Conservation (phyloP, 2,329 filamentous ascomycete genomes). For the Peltaster fructicola region DNA sequence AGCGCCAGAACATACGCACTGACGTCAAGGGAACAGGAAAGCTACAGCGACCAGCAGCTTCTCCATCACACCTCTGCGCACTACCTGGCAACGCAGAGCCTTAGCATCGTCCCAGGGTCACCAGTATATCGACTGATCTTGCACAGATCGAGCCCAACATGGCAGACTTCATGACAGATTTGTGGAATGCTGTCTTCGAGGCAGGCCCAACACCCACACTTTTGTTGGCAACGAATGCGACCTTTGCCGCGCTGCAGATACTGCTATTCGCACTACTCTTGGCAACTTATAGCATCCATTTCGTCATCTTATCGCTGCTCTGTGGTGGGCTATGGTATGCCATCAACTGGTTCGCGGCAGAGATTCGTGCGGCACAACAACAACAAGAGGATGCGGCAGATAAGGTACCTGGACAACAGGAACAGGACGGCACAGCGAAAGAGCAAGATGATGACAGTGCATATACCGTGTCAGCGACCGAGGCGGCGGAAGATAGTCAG, state of each 20-base stretch:
- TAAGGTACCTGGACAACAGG: conserved; percentile 23
- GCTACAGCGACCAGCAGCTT: no score
- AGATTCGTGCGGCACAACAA: conserved; percentile 32
- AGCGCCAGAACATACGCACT: no score
- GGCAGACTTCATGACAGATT: conserved; percentile 46
- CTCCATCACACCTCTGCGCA: no score
- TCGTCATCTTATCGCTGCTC: conserved; percentile 61
- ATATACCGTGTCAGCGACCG: conserved; percentile 31
- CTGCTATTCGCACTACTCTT: conserved; percentile 60
- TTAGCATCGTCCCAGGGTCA: no score
- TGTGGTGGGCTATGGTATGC: conserved; percentile 75
- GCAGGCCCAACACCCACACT: conserved; percentile 79
- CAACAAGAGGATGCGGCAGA: conserved; percentile 34
- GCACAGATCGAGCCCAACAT: no score
- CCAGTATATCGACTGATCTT: no score
- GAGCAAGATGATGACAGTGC: conserved; percentile 14
- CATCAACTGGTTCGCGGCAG: conserved; percentile 91
- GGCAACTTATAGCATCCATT: conserved; percentile 77
- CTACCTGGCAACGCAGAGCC: no score
- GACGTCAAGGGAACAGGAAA: no score
- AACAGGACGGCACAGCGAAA: conserved; percentile 21
- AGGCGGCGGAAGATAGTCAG: conserved; percentile 20
- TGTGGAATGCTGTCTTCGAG: conserved; percentile 87
- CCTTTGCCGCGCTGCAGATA: conserved; percentile 71
- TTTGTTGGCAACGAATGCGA: conserved; percentile 73